Evolutionary conservation across 2,329 filamentous ascomycete genomes (phyloP).

Genomic region (Ustulina deusta): DNA sequence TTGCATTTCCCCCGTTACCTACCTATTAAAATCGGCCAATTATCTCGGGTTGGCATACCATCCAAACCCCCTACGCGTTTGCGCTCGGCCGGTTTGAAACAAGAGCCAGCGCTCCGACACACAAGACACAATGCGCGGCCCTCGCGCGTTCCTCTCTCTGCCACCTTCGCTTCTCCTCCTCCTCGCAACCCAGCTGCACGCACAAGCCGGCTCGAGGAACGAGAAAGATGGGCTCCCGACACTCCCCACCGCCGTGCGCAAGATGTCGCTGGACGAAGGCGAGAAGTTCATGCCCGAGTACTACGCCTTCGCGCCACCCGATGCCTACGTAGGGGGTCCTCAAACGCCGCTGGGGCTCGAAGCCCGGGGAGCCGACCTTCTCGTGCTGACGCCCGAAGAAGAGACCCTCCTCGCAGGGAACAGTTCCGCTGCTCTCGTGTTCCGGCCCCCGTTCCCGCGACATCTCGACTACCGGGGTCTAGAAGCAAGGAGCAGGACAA

Average conservation of each 20-base stretch:
- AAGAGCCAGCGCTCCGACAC: not conserved
- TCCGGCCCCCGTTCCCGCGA: constrained; percentile 64
- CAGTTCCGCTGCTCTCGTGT: constrained; percentile 53
- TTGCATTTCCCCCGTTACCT: not conserved
- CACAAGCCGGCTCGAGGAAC: constrained; percentile 34
- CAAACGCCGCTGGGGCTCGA: constrained; percentile 43
- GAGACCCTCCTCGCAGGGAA: constrained; percentile 49
- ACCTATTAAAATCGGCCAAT: not conserved
- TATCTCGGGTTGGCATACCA: not conserved
- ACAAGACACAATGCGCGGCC: constrained; percentile 30
- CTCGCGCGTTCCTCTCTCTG: constrained; percentile 34
- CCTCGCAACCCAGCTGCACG: constrained; percentile 55
- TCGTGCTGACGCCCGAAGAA: constrained; percentile 45
- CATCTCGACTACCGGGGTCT: constrained; percentile 54
- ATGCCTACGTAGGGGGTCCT: constrained; percentile 17
- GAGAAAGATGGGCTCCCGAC: constrained; percentile 42
- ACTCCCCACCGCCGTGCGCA: constrained; percentile 73
- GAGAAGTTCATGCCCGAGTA: constrained; percentile 82
- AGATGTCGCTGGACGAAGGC: constrained; percentile 76
- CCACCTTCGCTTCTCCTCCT: constrained; percentile 55
- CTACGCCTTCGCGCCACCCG: constrained; percentile 61
- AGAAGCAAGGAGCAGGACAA: not conserved
- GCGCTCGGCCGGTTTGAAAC: not conserved
- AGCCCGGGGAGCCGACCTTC: constrained; percentile 48
- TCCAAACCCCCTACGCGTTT: constrained; percentile 3